Evolutionary conservation across 805 yeast genomes (phyloP).

Genomic region (Candida endomychidarum): DNA sequence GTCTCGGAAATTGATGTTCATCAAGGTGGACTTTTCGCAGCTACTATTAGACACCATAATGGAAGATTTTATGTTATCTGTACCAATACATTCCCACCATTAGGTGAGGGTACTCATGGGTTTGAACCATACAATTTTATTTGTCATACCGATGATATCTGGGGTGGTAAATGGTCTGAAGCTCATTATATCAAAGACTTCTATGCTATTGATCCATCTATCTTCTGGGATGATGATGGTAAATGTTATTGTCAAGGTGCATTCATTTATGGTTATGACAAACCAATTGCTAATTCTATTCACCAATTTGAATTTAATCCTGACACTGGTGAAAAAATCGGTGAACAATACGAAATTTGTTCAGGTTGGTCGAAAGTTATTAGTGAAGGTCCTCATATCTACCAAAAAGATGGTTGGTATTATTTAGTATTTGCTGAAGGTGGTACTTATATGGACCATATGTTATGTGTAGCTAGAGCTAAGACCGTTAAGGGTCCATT

Average conservation of each 20-base stretch:
- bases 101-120: neutral
- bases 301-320: slow-evolving; percentile 11
- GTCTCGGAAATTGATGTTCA: neutral
- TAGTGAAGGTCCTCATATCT: slow-evolving; percentile 11
- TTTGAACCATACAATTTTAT: slow-evolving; percentile 7
- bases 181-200: slow-evolving; percentile 4
- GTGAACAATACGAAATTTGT: slow-evolving; percentile 10
- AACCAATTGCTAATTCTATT: slow-evolving; percentile 9
- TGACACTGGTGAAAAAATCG: slow-evolving; percentile 9
- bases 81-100: slow-evolving; percentile 5
- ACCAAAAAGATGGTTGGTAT: slow-evolving; percentile 7
- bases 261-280: slow-evolving; percentile 8
- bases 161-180: slow-evolving; percentile 9
- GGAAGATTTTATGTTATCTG: slow-evolving; percentile 9
- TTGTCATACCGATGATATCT: slow-evolving; percentile 11
- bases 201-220: slow-evolving; percentile 10
- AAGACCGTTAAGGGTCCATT: slow-evolving; percentile 7
- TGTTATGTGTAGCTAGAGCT: slow-evolving; percentile 10
- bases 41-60: slow-evolving; percentile 9
- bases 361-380: slow-evolving; percentile 9
- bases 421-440: slow-evolving; percentile 11
- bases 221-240: slow-evolving; percentile 9
- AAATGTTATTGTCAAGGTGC: slow-evolving; percentile 12
- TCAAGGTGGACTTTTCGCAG: slow-evolving; percentile 8
- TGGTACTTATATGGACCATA: slow-evolving; percentile 9